Percentiles rank a stretch among this genome's conserved stretches.
phyloP scores from a whole-genome alignment of 306 rosid genomes.

The Dalbergia cochinchinensis region DNA sequence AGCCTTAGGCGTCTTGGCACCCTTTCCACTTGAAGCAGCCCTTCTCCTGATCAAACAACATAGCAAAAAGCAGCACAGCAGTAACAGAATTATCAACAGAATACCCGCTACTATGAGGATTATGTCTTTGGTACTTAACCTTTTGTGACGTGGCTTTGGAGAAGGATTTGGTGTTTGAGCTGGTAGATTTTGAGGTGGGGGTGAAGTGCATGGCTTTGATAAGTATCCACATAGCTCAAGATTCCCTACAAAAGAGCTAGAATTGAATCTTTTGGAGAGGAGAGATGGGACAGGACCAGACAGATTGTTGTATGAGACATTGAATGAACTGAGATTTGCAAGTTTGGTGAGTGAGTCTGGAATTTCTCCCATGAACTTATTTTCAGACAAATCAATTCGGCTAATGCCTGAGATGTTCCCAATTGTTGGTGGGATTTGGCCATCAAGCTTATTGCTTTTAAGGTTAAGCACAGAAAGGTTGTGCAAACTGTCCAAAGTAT shows the following conservation, averaged over 20 bases:
- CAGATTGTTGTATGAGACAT: conserved; percentile 86
- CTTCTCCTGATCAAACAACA: conserved; percentile 75
- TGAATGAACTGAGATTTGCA: conserved; percentile 72
- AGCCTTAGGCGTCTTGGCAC: conserved; percentile 52
- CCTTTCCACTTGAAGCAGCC: conserved; percentile 62
- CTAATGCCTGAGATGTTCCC: conserved; percentile 75
- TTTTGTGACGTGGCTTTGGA: conserved; percentile 51
- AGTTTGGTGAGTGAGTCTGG: conserved; percentile 72
- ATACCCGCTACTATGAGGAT: conserved; percentile 87
- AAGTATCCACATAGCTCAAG: conserved; percentile 80
- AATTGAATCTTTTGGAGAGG: conserved; percentile 79
- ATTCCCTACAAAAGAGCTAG: conserved; percentile 85
- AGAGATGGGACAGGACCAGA: conserved; percentile 81
- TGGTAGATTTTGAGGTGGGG: conserved; percentile 61
- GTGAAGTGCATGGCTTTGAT: conserved; percentile 72
- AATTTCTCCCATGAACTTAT: conserved; percentile 68
- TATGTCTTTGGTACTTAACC: conserved; percentile 78
- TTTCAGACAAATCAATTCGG: conserved; percentile 73
- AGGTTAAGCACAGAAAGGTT: conserved; percentile 76
- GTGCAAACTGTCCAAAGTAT: conserved; percentile 56
- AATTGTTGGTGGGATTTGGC: conserved; percentile 78
- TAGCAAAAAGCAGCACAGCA: conserved; percentile 77
- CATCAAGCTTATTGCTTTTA: conserved; percentile 68
- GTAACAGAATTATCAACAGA: conserved; percentile 67
- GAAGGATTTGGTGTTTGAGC: conserved; percentile 61